Evolutionary conservation across 768 basidiomycete genomes (phyloP), one percentile per base, ranked within the genome.

Genomic region (Tremella yokohamensis): DNA sequence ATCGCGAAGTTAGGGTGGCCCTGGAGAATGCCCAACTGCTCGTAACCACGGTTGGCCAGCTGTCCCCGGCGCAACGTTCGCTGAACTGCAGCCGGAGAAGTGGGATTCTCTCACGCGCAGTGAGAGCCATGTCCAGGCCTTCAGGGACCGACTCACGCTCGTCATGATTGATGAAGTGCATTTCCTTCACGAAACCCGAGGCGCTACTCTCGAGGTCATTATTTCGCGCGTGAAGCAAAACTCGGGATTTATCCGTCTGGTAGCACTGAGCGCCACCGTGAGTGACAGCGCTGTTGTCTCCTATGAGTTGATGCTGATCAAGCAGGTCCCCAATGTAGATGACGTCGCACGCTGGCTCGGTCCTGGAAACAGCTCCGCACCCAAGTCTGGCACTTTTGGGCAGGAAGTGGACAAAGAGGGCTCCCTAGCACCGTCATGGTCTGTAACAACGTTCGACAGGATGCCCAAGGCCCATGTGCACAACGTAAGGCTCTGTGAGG

Each of bases 131-230:
- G 76, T 78, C 52, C 84, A 84, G 52, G 79, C 81, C n/a, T 83
- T 88, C 34, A 76, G 91, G 20, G 82, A 85, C 4, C 83, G 85
- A 52, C 82, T 94, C 38, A 81, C 83, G 45, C 80, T 97, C 20
- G 87, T 96, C 65, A 83, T 96, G 42, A 86, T 96, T n/a, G 91
- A 96, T 65, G 91, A 94, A 79, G 89, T 97, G 1, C 94, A 99
- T 70, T 85, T 94, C 56, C 81, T 99, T 18, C 88, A 90, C 52
- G 96, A 98, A 77, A 80, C 81, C 20, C 84, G 96, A 34, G 96
- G 96, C 18, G 88, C 91, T 54, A 90, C 88, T 1, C 81, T 99
- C 2, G 96, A 99, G 78, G 94, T 94, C 16, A 84, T 98, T n/a
- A 81, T 93, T 45, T 88, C 89, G 2, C 84, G 96, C 22, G 94